These are phyloP conservation scores for Podaxis sp. DNA, from an alignment of 768 basidiomycete species.

Conservation along the genomic window DNA sequence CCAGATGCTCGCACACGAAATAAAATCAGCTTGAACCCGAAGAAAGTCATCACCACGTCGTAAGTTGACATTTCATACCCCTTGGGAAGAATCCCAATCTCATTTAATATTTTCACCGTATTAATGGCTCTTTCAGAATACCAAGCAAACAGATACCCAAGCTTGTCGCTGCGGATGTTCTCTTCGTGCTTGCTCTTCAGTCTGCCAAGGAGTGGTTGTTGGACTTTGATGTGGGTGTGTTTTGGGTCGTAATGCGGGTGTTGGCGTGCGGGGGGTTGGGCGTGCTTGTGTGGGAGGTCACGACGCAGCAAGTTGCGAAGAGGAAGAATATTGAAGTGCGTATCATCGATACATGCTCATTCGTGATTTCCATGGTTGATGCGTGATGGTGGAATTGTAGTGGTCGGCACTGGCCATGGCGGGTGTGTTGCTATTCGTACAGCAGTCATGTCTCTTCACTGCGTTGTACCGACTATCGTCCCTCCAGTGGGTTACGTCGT, in stretches of 20 bases:
- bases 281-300: constrained; percentile 56
- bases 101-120: constrained; percentile 8
- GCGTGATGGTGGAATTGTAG: constrained; percentile 31
- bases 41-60: constrained; percentile 53
- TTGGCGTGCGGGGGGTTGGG: constrained; percentile 72
- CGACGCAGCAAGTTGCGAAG: constrained; percentile 52
- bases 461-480: constrained; percentile 69
- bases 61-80: constrained; percentile 29
- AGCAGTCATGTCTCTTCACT: constrained; percentile 64
- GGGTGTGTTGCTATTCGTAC: constrained; percentile 65
- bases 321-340: constrained; percentile 60
- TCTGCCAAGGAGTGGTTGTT: constrained; percentile 68
- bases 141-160: constrained; percentile 51
- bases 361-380: constrained; percentile 12
- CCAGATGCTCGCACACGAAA: constrained; percentile 67
- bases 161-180: constrained; percentile 57
- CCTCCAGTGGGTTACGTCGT: constrained; percentile 45
- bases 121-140: constrained; percentile 35
- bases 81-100: background rate
- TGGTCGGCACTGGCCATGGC: constrained; percentile 71
- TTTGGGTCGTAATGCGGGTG: constrained; percentile 76
- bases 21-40: constrained; percentile 60
- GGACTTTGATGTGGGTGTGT: constrained; percentile 63
- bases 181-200: constrained; percentile 62
- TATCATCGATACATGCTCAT: constrained; percentile 4